A percentile compares a stretch with the other conserved stretches of the same genome.
phyloP scores from a whole-genome alignment of 805 yeast species.

The Kodamaea kakaduensis region DNA sequence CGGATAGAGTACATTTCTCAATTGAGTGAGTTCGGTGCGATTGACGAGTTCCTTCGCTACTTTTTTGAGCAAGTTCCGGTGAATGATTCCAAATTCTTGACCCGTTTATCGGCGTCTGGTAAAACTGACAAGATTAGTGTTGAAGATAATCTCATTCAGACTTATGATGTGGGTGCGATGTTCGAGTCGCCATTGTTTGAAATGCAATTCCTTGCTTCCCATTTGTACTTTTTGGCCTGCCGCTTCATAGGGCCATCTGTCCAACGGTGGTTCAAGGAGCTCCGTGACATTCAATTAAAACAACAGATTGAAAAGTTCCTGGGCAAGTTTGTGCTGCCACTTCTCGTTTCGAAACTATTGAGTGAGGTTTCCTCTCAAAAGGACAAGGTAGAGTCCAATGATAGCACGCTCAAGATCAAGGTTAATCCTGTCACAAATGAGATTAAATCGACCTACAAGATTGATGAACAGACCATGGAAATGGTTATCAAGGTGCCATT shows the following conservation, averaged over 20 bases:
- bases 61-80: conserved; percentile 53
- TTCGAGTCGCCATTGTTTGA: conserved; percentile 29
- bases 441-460: conserved; percentile 65
- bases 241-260: conserved; percentile 52
- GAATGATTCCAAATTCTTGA: conserved; percentile 20
- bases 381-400: conserved; percentile 26
- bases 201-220: conserved; percentile 38
- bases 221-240: conserved; percentile 49
- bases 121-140: conserved; percentile 9
- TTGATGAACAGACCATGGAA: conserved; percentile 86
- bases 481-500: conserved; percentile 70
- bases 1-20: conserved; percentile 58
- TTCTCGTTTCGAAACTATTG: conserved; percentile 56
- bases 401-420: conserved; percentile 53
- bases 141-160: conserved; percentile 17
- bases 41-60: conserved; percentile 49
- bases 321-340: conserved; percentile 57
- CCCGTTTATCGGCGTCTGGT: conserved; percentile 14
- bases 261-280: conserved; percentile 66
- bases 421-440: conserved; percentile 61
- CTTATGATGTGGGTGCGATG: conserved; percentile 19
- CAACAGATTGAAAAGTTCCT: conserved; percentile 60
- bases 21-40: conserved; percentile 42
- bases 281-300: conserved; percentile 66
- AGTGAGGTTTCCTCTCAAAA: conserved; percentile 44